Percentiles rank a stretch among this genome's conserved stretches.
Evolutionary conservation across 2,329 filamentous ascomycete species (phyloP).

Genomic region (Botrytis hyacinthi): DNA sequence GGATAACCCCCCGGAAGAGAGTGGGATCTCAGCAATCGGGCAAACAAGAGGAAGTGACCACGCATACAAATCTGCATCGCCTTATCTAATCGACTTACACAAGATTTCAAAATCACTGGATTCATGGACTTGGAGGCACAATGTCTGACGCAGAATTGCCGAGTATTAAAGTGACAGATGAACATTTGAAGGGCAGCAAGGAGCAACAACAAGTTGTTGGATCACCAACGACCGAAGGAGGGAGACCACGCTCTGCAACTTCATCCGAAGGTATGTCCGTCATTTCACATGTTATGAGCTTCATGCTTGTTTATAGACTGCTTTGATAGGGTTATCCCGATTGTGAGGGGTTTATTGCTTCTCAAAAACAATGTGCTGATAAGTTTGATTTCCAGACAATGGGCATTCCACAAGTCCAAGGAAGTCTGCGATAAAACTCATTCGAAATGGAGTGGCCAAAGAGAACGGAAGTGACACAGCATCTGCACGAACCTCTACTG

Average conservation of each 20-base stretch:
- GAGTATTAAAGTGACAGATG: constrained; percentile 37
- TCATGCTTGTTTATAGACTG: not conserved
- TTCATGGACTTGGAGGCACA: constrained; percentile 31
- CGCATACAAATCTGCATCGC: not conserved
- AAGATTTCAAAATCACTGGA: constrained; percentile 2
- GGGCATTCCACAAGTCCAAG: constrained; percentile 29
- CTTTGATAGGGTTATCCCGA: not conserved
- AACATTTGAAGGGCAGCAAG: constrained; percentile 28
- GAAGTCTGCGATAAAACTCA: constrained; percentile 33
- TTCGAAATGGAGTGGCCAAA: constrained; percentile 31
- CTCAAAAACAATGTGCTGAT: constrained; percentile 17
- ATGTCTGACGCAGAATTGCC: constrained; percentile 37
- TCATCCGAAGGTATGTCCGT: constrained; percentile 37
- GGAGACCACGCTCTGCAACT: constrained; percentile 34
- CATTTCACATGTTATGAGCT: not conserved
- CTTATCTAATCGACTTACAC: not conserved
- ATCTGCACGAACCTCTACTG: constrained; percentile 38
- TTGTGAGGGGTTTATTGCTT: not conserved
- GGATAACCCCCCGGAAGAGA: not conserved
- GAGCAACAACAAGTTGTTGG: constrained; percentile 26
- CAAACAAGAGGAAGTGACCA: constrained; percentile 9
- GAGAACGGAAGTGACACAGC: constrained; percentile 28
- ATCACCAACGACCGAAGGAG: constrained; percentile 36
- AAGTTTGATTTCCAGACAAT: constrained; percentile 27
- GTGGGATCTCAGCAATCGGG: not conserved